Percentiles rank a stretch among this genome's conserved stretches.
phyloP scores from a whole-genome alignment of 768 basidiomycete species.

The Cystoderma amianthinum region DNA sequence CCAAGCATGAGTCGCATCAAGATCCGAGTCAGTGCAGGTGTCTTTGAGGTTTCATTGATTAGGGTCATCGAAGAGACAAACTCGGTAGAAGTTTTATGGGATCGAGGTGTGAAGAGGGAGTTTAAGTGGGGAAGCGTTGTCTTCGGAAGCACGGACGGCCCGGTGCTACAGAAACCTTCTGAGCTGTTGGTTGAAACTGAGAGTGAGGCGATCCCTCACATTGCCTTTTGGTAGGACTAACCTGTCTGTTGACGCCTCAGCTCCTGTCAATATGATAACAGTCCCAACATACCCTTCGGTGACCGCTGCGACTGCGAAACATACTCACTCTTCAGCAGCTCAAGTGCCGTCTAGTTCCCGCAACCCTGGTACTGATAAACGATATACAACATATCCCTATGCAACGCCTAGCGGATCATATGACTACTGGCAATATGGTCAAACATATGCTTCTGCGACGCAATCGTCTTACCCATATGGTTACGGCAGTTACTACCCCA shows the following conservation, averaged over 20 bases:
- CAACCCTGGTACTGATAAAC: not conserved
- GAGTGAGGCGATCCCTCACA: constrained; percentile 27
- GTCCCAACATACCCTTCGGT: constrained; percentile 23
- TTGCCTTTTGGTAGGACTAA: not conserved
- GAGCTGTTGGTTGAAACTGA: constrained; percentile 40
- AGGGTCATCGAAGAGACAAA: constrained; percentile 62
- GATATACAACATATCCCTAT: constrained; percentile 12
- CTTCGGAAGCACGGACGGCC: constrained; percentile 65
- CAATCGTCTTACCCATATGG: constrained; percentile 19
- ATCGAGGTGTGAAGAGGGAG: constrained; percentile 62
- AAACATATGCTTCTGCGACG: no score
- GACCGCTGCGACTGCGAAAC: constrained; percentile 15
- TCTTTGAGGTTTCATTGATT: constrained; percentile 79
- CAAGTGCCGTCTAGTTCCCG: no score
- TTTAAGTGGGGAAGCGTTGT: constrained; percentile 82
- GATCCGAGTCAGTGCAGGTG: constrained; percentile 76
- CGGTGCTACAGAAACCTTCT: constrained; percentile 67
- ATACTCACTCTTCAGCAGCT: constrained; percentile 3
- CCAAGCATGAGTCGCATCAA: constrained; percentile 72
- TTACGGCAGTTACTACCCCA: constrained; percentile 21
- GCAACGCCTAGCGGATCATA: constrained; percentile 18
- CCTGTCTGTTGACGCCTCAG: constrained; percentile 5
- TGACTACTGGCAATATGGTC: constrained; percentile 29
- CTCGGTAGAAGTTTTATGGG: constrained; percentile 80
- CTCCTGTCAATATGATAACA: constrained; percentile 15